Base-by-base conservation (phyloP, 768 basidiomycete species). In the Podaxis sp. region DNA sequence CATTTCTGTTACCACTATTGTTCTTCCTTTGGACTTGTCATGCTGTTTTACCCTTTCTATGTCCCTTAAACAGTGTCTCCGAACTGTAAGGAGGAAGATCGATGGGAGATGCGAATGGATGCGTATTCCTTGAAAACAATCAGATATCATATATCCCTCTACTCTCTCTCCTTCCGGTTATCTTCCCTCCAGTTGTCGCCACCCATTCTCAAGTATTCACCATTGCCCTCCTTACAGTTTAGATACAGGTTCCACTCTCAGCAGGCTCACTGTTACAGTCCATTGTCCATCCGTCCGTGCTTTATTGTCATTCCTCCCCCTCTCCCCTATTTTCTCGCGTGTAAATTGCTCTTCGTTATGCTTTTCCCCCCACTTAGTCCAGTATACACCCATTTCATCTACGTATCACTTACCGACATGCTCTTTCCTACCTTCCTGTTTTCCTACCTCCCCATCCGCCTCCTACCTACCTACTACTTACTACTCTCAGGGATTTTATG, bases 21-120 rank as follows among this genome's bases (percentile, higher is more conserved):
- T 51, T 22, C 30, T 42, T 28, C 40, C 19, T 39, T 15, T 5
- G 24, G 57, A 15, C 26, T 13, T 40, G 33, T 39, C 13, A 39
- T 59, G 49, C 26, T 8, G 11, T 19, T n/a, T n/a, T 56, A 5
- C 4, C 1, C 36, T 42, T 42, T 42, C 44, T 51, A 11, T 22
- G 11, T 38, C 38, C 49, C 39, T 19, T 8, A 59, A 59, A 39
- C 48, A 59, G 59, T n/a, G 40, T 26, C 39, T 40, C 59, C 59
- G 59, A 59, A 38, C 51, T 59, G 33, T 59, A 59, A 59, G 59
- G 59, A 59, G 51, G 38, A 22, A 39, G 54, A 28, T 28, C 44
- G 48, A 52, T 52, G 11, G 26, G 38, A 39, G 38, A 59, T 59
- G 19, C 51, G 48, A 49, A 56, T 30, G 24, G 56, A 42, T 57